Base-by-base conservation (phyloP, 2,329 filamentous ascomycete species). In the Neonectria coccinea region DNA sequence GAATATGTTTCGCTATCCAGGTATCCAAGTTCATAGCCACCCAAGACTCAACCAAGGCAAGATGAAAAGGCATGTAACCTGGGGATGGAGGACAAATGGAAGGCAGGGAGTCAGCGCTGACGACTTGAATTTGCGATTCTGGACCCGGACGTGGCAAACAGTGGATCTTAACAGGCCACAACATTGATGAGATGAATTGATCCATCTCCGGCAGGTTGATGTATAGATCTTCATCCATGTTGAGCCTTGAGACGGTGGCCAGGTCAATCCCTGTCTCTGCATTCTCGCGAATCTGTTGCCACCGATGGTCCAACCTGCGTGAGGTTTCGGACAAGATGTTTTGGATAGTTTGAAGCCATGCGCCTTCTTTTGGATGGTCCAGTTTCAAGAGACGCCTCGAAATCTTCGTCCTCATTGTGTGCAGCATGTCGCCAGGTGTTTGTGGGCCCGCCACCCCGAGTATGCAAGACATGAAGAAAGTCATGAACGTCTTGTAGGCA, bases 31-130 rank as follows among this genome's bases (percentile, higher is more conserved):
- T 56, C 0, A 67, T n/a, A 2, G 75, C 72, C 5, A 86, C 81
- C 86, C 86, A 89, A 0, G 55, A 39, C 68, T 89, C 87, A 11
- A 88, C 73, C 16, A 76, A 78, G 4, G 72, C 74, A 4, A 86
- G 73, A 4, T 65, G 10, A 9, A 65, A 63, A 1, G 55, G 52
- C 14, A 62, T 2, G n/a, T 61, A 64, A 5, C 0, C 22, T 42
- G 22, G 5, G 22, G 22, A 25, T 12, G 25, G 31, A 8, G 41
- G 27, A 4, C 12, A 5, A 9, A 5, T 9, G 14, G 3, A n/a
- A 6, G 54, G 64, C 5, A 73, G 47, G 10, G 5, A 18, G 2
- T 59, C 12, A 4, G 44, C 16, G 0, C 22, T 14, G 1, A 56
- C 18, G 1, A 1, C 2, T 8, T 9, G n/a, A n/a, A 67, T 14